Evolutionary conservation across 2,329 filamentous ascomycete genomes (phyloP).

Genomic region (Sporothrix dimorphospora): DNA sequence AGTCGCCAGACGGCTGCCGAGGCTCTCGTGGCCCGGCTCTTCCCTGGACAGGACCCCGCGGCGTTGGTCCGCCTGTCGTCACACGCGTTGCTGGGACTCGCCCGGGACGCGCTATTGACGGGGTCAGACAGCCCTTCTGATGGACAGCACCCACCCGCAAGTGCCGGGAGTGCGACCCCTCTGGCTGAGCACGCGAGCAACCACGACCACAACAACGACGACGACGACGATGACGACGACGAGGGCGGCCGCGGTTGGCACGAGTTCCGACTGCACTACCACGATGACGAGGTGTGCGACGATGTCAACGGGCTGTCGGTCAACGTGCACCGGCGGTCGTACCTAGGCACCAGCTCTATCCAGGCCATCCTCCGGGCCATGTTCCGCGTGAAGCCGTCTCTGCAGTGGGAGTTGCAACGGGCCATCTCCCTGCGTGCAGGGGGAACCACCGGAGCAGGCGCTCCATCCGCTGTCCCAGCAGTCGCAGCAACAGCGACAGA

Average conservation of each 20-base stretch:
- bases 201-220: background rate
- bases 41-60: background rate
- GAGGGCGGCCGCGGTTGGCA: conserved; percentile 10
- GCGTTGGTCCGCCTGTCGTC: background rate
- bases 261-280: background rate
- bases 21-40: conserved; percentile 4
- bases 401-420: conserved; percentile 4
- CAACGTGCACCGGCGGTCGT: conserved; percentile 8
- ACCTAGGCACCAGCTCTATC: background rate
- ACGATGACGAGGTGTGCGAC: conserved; percentile 5
- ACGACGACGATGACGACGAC: background rate
- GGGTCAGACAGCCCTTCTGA: too few relatives aligned
- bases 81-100: background rate
- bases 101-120: background rate
- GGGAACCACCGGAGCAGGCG: too few relatives aligned
- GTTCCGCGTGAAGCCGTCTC: background rate
- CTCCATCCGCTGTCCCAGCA: background rate
- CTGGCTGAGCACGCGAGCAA: background rate
- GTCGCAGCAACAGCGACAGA: background rate
- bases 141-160: too few relatives aligned
- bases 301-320: conserved; percentile 4
- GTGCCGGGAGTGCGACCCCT: too few relatives aligned
- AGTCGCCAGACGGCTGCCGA: background rate
- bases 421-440: background rate
- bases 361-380: conserved; percentile 5